Evolutionary conservation across 108 stramenopile species (phyloP).

Genomic region (Seminavis robusta): DNA sequence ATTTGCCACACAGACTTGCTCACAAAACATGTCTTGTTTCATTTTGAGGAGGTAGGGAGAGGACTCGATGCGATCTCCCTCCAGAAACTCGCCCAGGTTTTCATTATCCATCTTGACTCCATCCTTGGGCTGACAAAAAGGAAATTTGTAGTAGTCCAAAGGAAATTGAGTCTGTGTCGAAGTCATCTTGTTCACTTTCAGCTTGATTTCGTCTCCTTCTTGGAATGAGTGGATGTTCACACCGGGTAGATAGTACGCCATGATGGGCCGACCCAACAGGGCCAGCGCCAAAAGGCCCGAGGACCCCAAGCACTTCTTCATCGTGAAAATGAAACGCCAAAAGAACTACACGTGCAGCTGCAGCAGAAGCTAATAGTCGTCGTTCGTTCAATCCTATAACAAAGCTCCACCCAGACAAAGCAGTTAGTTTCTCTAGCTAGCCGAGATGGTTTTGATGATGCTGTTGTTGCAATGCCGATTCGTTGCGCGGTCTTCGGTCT

Average conservation of each 20-base stretch:
- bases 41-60: conserved; percentile 94
- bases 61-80: conserved; percentile 95
- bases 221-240: conserved; percentile 79
- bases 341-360: no score
- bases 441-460: no score
- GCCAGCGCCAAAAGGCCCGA: no score
- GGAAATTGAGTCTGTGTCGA: conserved; percentile 89
- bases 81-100: conserved; percentile 98
- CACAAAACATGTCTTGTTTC: conserved; percentile 94
- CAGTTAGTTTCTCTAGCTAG: no score
- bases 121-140: conserved; percentile 90
- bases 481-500: no score
- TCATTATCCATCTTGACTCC: conserved; percentile 84
- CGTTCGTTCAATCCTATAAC: no score
- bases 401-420: no score
- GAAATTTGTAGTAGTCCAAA: conserved; percentile 93
- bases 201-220: conserved; percentile 68
- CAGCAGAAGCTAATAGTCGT: no score
- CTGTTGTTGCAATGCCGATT: no score
- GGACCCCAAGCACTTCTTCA: no score
- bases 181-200: conserved; percentile 91
- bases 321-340: no score
- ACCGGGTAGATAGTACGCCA: conserved; percentile 84
- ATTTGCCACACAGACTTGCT: conserved; percentile 84
- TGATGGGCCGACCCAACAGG: no score